Base-by-base conservation (phyloP, 306 rosid genomes). In the Quercus bicolor region DNA sequence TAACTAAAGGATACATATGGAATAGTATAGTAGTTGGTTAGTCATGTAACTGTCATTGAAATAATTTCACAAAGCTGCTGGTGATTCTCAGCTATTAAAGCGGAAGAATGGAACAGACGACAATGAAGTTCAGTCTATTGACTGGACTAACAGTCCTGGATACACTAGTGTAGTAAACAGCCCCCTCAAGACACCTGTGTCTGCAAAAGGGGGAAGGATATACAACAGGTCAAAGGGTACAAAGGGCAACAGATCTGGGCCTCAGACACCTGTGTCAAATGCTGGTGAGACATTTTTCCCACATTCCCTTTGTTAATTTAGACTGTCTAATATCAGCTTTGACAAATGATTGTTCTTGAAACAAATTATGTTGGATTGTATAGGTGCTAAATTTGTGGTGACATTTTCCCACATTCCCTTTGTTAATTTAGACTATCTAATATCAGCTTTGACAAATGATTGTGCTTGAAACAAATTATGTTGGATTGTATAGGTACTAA, bases 261-360 rank as follows among this genome's bases (percentile, higher is more conserved):
- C 98, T 80, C 93, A 81, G 69, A 96, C 98, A 73, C 97, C 98
- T 54, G 87, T 77, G 68, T 88, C 98, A 51, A 89, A 90, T 80
- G 88, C 87, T 15, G 93, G 98, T 93, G 72, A 85, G 87, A 79
- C 56, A 70, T 28, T 70, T 72, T 74, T 31, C 52, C 15, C 69
- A 61, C 24, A 40, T 34, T 18, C 5, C 11, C 14, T 59, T n/a
- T 51, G 26, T 71, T 24, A 62, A 79, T 71, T 51, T 71, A 75
- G 31, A 78, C 68, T 33, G 31, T 11, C 28, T 64, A 31, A 68
- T 68, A 56, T 79, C 48, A 12, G 34, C 72, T 84, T 76, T 76
- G 62, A 62, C 26, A 37, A 80, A 29, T 48, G 70, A 48, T 81
- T 19, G 74, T 74, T 29, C 72, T 62, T 45, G 70, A 75, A 80